Evolutionary conservation across 2,329 filamentous ascomycete genomes (phyloP), one percentile per base, ranked within the genome.

Genomic region (Biscogniauxia sp.): DNA sequence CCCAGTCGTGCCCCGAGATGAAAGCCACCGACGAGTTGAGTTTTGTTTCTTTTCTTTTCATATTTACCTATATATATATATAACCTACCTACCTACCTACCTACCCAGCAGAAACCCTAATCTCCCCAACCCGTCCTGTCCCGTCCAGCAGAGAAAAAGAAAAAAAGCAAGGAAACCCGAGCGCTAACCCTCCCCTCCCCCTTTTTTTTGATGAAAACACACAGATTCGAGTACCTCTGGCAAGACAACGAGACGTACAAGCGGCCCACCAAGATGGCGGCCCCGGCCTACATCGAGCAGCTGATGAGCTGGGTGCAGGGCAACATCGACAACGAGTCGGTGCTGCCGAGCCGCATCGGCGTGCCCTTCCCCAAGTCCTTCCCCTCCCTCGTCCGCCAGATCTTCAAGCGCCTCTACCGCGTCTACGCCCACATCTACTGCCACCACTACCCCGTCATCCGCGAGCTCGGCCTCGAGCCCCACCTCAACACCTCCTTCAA

Each of bases 341-440:
- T 97, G 74, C 93, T 99, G 69, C 96, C 95, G n/a, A 94, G 90
- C 76, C 89, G 93, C 72, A 95, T 96, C 73, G 92, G 95, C 67
- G 93, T 98, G 11, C 91, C 94, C 5, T 99, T 99, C 76, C 93
- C 95, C 58, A 95, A 96, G 75, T 89, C 90, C 20, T 99, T 99
- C 79, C 89, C 92, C 7, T 82, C 88, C 59, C 88, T 97, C 59
- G 88, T 97, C 64, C 90, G 92, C 68, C 94, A 97, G 78, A 93
- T 99, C 75, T 98, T 98, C 87, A 99, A 99, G 84, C 90, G 95
- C 73, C 89, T 99, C 80, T 99, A 98, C 79, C 90, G 95, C 68
- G 94, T 99, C 64, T 99, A 99, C 76, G 95, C 95, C 51, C 95
- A 99, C 80, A 97, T 99, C 70, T 99, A 99, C 86, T 99, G 96